Conservation (phyloP, 2,329 filamentous ascomycete genomes). For the Colletotrichum lindemuthianum region DNA sequence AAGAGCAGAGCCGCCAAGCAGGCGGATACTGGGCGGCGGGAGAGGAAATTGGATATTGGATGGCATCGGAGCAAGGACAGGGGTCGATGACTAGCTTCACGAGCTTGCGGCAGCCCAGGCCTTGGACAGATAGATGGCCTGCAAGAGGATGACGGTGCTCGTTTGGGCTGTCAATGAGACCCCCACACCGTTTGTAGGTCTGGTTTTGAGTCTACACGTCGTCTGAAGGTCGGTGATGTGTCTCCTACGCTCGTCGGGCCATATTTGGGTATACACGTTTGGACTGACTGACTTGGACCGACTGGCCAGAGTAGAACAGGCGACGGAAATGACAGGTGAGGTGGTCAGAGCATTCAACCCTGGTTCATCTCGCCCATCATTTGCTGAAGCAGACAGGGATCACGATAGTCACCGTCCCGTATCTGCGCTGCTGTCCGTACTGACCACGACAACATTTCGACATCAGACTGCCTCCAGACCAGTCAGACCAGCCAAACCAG, state of each 20-base stretch:
- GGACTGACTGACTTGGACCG: neutral
- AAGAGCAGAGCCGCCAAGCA: conserved; percentile 26
- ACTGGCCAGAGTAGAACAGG: neutral
- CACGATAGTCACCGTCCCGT: neutral
- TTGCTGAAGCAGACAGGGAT: conserved; percentile 11
- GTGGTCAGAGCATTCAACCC: neutral
- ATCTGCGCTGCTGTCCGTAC: neutral
- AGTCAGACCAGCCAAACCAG: too few relatives aligned
- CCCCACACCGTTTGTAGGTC: too few relatives aligned
- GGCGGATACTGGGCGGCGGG: neutral
- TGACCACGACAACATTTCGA: too few relatives aligned
- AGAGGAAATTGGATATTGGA: neutral
- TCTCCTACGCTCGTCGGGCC: too few relatives aligned
- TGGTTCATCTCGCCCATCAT: neutral
- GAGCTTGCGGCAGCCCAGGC: neutral
- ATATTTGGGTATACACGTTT: too few relatives aligned
- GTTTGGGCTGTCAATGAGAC: too few relatives aligned
- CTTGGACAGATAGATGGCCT: neutral
- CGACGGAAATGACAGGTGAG: too few relatives aligned
- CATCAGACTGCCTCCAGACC: too few relatives aligned
- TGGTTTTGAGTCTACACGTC: too few relatives aligned
- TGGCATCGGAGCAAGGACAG: neutral
- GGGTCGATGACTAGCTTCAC: conserved; percentile 1
- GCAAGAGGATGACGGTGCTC: neutral
- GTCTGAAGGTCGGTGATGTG: too few relatives aligned